Base-by-base conservation (phyloP, 306 rosid genomes). In the Fagus crenata region DNA sequence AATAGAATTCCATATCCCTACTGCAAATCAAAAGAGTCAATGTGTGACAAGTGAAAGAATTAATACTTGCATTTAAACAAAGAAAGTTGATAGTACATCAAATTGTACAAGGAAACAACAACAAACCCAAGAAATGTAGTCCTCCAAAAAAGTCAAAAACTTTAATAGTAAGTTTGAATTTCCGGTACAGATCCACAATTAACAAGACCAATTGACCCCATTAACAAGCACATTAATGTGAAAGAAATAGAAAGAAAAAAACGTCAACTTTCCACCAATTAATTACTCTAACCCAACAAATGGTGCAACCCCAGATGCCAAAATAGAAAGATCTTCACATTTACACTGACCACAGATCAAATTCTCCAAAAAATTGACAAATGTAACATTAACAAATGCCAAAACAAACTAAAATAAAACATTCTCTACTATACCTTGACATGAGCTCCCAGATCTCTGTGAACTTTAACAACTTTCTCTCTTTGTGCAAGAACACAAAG, bases 371-470 rank as follows among this genome's bases (percentile, higher is more conserved):
- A 15, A 78, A 31, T 18, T 63, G 54, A 49, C 40, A 73, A 78
- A 78, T 32, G 58, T 0, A 81, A 15, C 6, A 55, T 33, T 31
- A 63, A 46, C 35, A 70, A 22, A 55, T 12, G 22, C 56, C 67
- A 59, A 75, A 76, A 67, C 71, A 67, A 22, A 77, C 15, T 71
- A 71, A 67, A 14, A 13, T 59, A 39, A 69, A 63, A 53, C 69
- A 58, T 58, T 69, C 43, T 3, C 0, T 80, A 67, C 3, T 83
- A 15, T 77, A 78, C 91, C 90, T 88, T 80, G 49, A 87, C 82
- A 72, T 5, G 77, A 81, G 84, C 72, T 77, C 78, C 72, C 4
- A 87, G 69, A 79, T 69, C 13, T 75, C 80, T 82, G 80, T 46
- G 51, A 46, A 46, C 13, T 46, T 46, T 46, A 46, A 4, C 28